Evolutionary conservation across 2,329 filamentous ascomycete genomes (phyloP).

Genomic region (Paracamarosporium sp.): DNA sequence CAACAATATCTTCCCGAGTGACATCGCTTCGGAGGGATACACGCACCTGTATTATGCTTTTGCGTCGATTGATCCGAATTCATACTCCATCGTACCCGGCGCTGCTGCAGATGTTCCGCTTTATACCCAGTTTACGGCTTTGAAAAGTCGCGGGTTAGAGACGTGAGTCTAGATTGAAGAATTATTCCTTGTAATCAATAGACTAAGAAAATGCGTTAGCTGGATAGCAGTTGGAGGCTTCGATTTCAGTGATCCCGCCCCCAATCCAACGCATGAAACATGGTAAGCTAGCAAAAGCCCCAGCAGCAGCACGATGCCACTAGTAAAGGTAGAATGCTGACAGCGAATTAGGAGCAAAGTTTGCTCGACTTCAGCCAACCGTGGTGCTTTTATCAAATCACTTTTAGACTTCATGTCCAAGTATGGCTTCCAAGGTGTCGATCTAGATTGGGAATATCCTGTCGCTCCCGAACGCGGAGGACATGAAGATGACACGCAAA

Average conservation of each 20-base stretch:
- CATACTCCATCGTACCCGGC: conserved; percentile 29
- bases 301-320: no score
- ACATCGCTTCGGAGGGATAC: conserved; percentile 41
- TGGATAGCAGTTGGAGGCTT: conserved; percentile 52
- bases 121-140: conserved; percentile 36
- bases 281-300: conserved; percentile 17
- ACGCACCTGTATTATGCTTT: conserved; percentile 46
- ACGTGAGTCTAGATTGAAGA: conserved; percentile 36
- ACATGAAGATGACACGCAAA: conserved; percentile 36
- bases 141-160: conserved; percentile 45
- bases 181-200: neutral
- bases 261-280: conserved; percentile 17
- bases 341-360: conserved; percentile 3
- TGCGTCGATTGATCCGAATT: conserved; percentile 24
- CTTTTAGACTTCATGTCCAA: conserved; percentile 47
- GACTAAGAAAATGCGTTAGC: conserved; percentile 18
- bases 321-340: no score
- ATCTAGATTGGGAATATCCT: conserved; percentile 55
- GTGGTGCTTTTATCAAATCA: conserved; percentile 47
- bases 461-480: conserved; percentile 46
- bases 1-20: conserved; percentile 35
- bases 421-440: conserved; percentile 54
- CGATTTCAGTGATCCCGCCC: conserved; percentile 49
- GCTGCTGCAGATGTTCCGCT: conserved; percentile 22
- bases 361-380: conserved; percentile 23